A percentile compares a stretch with the other conserved stretches of the same genome.
Evolutionary conservation across 2,329 filamentous ascomycete species (phyloP).

Genomic region (Colletotrichum navitas): DNA sequence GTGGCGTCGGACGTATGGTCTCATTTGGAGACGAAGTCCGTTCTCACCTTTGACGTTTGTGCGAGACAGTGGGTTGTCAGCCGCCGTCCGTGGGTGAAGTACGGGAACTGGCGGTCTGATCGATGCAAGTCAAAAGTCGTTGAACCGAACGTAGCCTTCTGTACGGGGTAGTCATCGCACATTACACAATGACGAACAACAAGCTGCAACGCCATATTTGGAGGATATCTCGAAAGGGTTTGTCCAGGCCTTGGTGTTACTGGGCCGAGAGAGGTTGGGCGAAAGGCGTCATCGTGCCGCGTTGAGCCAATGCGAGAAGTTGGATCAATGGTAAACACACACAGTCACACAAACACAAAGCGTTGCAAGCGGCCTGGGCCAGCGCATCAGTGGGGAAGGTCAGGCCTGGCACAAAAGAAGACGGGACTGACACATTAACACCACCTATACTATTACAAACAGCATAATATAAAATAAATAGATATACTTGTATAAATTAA

Average conservation of each 20-base stretch:
- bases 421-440: too few species aligned
- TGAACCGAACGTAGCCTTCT: not conserved
- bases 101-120: conserved; percentile 24
- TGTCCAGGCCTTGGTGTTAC: not conserved
- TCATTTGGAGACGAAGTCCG: conserved; percentile 27
- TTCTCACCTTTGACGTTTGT: conserved; percentile 11
- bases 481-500: too few species aligned
- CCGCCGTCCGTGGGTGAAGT: conserved; percentile 16
- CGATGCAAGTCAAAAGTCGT: not conserved
- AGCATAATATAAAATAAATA: too few species aligned
- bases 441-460: too few species aligned
- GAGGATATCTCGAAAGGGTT: not conserved
- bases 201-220: not conserved
- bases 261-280: conserved; percentile 3
- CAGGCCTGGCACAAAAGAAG: too few species aligned
- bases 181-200: conserved; percentile 1
- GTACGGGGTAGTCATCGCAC: too few species aligned
- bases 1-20: conserved; percentile 18
- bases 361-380: conserved; percentile 18
- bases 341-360: not conserved
- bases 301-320: not conserved
- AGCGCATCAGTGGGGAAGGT: conserved; percentile 34
- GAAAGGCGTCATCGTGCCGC: not conserved
- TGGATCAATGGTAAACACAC: conserved; percentile 14
- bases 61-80: conserved; percentile 4